phyloP scores from a whole-genome alignment of 1,284 basidiomycete species.

The Cerioporus squamosus region DNA sequence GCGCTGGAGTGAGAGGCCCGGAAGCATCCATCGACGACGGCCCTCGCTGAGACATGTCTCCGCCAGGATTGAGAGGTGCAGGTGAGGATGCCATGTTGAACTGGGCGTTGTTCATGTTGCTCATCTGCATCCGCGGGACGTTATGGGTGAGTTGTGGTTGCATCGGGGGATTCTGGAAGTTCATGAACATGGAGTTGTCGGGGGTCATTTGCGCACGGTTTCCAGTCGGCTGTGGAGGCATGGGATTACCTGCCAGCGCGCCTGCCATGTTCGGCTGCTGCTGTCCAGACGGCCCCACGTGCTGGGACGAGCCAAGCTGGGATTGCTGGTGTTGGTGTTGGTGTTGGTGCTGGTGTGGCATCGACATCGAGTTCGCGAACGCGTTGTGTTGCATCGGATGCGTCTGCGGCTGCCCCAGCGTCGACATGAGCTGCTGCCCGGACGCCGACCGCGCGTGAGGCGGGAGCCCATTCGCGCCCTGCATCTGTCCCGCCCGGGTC shows the following conservation, averaged over 20 bases:
- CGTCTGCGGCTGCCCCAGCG: conserved; percentile 50
- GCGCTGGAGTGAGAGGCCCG: conserved; percentile 61
- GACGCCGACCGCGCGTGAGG: conserved; percentile 46
- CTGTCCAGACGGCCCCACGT: conserved; percentile 24
- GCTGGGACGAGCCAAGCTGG: conserved; percentile 27
- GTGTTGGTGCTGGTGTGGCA: conserved; percentile 35
- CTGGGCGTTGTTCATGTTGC: conserved; percentile 35
- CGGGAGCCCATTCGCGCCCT: conserved; percentile 41
- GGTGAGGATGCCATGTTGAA: conserved; percentile 48
- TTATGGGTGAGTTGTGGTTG: conserved; percentile 36
- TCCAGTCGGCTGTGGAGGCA: conserved; percentile 35
- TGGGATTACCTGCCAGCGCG: conserved; percentile 23
- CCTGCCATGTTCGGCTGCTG: conserved; percentile 21
- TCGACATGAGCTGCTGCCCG: conserved; percentile 52
- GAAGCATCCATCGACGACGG: conserved; percentile 24
- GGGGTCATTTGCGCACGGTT: conserved; percentile 47
- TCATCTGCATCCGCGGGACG: conserved; percentile 42
- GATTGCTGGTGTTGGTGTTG: conserved; percentile 20
- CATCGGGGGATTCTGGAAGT: conserved; percentile 47
- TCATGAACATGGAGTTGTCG: conserved; percentile 50
- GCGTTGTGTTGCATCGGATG: conserved; percentile 39
- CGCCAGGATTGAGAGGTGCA: conserved; percentile 46
- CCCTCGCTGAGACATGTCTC: conserved; percentile 42
- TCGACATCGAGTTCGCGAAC: conserved; percentile 47
- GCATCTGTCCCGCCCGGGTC: conserved; percentile 36